phyloP scores from a whole-genome alignment of 2,329 filamentous ascomycete genomes.

The Penicillium sp. region DNA sequence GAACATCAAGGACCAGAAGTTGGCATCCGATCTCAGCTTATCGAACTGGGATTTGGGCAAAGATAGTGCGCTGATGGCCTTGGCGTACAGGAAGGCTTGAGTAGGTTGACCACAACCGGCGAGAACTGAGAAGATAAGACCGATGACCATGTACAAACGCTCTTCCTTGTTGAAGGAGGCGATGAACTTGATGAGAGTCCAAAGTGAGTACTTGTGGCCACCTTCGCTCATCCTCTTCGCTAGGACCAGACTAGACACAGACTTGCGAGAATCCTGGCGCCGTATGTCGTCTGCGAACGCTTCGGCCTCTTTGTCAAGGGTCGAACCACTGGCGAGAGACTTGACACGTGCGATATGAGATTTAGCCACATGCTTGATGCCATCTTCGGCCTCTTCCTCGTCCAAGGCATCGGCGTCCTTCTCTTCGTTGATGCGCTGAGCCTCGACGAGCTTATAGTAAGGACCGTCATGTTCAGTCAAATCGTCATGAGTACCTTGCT shows the following conservation, averaged over 20 bases:
- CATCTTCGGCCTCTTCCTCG: conserved; percentile 28
- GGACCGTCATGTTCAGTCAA: conserved; percentile 67
- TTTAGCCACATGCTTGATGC: conserved; percentile 23
- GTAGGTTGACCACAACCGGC: conserved; percentile 77
- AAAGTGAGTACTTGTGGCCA: conserved; percentile 61
- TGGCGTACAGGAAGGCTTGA: conserved; percentile 79
- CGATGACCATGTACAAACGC: conserved; percentile 66
- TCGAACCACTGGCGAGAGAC: conserved; percentile 31
- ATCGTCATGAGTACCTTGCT: conserved; percentile 83
- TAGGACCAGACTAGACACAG: conserved; percentile 67
- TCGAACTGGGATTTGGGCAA: conserved; percentile 51
- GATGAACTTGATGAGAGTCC: conserved; percentile 74
- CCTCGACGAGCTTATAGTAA: conserved; percentile 81
- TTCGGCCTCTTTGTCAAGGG: conserved; percentile 27
- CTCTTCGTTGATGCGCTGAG: conserved; percentile 71
- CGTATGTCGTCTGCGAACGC: conserved; percentile 33
- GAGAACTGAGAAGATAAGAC: conserved; percentile 69
- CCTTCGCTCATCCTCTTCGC: conserved; percentile 52
- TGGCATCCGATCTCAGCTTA: conserved; percentile 63
- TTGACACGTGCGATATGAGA: conserved; percentile 32
- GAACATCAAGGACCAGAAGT: conserved; percentile 89
- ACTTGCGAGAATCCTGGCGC: conserved; percentile 51
- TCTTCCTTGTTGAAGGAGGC: conserved; percentile 74
- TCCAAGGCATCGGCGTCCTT: conserved; percentile 37
- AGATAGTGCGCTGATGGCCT: conserved; percentile 72